Evolutionary conservation across 306 rosid genomes (phyloP).

Genomic region (Cucurbita ficifolia): DNA sequence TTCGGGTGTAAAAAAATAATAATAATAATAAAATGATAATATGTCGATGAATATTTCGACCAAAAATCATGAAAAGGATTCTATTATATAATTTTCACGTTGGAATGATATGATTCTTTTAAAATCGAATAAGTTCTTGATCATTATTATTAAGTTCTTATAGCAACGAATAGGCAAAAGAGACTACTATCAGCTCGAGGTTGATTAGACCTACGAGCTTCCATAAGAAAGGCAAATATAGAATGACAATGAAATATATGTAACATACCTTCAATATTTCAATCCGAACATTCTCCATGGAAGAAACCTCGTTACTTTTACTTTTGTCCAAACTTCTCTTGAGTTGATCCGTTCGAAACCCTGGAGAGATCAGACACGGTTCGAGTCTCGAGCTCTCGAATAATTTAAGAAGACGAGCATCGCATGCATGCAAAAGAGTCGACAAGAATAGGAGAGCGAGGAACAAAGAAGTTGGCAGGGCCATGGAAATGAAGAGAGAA

Average conservation of each 20-base stretch:
- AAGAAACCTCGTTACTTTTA: background rate
- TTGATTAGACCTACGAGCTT: too few relatives aligned
- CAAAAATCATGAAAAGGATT: background rate
- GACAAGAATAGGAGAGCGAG: conserved; percentile 24
- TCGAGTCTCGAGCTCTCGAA: background rate
- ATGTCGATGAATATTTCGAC: background rate
- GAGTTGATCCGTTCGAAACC: background rate
- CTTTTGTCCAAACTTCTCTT: background rate
- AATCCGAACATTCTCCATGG: background rate
- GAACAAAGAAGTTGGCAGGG: conserved; percentile 28
- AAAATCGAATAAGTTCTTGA: background rate
- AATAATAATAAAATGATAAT: background rate
- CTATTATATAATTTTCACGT: background rate
- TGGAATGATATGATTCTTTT: background rate
- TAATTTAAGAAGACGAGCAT: conserved; percentile 20
- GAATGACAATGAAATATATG: too few relatives aligned
- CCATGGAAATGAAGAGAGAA: background rate
- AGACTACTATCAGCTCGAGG: too few relatives aligned
- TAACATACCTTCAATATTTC: conserved; percentile 1
- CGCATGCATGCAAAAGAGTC: conserved; percentile 47
- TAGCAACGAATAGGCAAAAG: too few relatives aligned
- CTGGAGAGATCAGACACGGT: background rate
- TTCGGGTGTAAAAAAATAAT: background rate
- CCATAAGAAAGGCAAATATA: too few relatives aligned
- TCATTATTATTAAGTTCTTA: background rate